phyloP scores from a whole-genome alignment of 345 rosid genomes.

The Crucihimalaya himalaica region DNA sequence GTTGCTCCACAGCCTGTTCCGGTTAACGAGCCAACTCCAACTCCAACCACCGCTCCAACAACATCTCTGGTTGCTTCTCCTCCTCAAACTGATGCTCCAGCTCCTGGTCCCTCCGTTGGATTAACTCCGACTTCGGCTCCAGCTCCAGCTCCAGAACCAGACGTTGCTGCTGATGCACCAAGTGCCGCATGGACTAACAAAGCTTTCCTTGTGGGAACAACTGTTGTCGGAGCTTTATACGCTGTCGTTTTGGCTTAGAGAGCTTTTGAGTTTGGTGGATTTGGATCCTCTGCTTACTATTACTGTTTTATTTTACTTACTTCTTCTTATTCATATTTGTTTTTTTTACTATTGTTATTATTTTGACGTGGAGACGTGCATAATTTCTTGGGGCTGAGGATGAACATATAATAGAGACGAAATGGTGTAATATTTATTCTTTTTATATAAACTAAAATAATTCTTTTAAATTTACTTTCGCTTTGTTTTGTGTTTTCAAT shows the following conservation, averaged over 20 bases:
- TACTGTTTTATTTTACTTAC: constrained; percentile 14
- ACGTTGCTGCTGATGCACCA: constrained; percentile 31
- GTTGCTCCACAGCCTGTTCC: constrained; percentile 37
- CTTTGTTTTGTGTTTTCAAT: background rate
- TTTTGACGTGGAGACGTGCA: background rate
- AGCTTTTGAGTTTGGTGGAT: constrained; percentile 17
- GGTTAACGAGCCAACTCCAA: constrained; percentile 30
- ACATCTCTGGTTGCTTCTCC: constrained; percentile 41
- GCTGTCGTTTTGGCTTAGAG: constrained; percentile 62
- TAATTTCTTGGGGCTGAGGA: constrained; percentile 16
- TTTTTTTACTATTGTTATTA: background rate
- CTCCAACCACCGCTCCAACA: constrained; percentile 37
- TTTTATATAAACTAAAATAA: background rate
- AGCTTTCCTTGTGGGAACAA: constrained; percentile 54
- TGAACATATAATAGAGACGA: constrained; percentile 18
- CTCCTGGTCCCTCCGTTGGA: constrained; percentile 33
- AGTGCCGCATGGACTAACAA: constrained; percentile 39
- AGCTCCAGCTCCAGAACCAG: constrained; percentile 34
- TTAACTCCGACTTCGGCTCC: constrained; percentile 28
- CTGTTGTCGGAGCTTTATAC: constrained; percentile 51
- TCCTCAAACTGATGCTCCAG: constrained; percentile 38
- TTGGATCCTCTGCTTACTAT: constrained; percentile 14
- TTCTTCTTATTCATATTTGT: background rate
- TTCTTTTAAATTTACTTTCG: background rate
- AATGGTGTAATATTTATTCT: constrained; percentile 17